Percentiles rank a stretch among this genome's conserved stretches.
Evolutionary conservation across 2,329 filamentous ascomycete species (phyloP).

Genomic region (Clarireedia homoeocarpa): DNA sequence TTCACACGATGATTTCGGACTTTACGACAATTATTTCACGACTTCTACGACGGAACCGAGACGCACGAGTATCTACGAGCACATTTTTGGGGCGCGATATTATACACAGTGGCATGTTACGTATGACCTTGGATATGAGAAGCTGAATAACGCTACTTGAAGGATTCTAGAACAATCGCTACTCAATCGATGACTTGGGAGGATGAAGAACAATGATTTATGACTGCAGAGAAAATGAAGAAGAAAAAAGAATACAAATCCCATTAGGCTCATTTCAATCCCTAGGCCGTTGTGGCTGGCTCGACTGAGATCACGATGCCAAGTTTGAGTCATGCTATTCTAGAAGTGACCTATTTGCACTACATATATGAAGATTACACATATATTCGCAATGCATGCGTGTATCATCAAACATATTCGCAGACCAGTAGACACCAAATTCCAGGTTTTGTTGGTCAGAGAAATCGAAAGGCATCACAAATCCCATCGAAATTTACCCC

Average conservation of each 20-base stretch:
- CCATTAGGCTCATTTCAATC: neutral
- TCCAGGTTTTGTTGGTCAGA: too few relatives aligned
- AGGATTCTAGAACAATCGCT: neutral
- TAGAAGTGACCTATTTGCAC: too few relatives aligned
- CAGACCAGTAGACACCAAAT: too few relatives aligned
- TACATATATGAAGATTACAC: too few relatives aligned
- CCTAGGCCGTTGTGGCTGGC: too few relatives aligned
- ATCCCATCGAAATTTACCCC: too few relatives aligned
- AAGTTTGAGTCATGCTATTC: too few relatives aligned
- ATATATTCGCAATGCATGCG: too few relatives aligned
- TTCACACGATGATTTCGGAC: neutral
- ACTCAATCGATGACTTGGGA: neutral
- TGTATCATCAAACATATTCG: too few relatives aligned
- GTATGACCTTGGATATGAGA: neutral
- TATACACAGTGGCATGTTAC: neutral
- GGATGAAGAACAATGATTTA: neutral
- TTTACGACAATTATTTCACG: neutral
- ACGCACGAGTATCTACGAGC: neutral
- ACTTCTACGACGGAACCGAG: neutral
- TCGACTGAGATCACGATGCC: too few relatives aligned
- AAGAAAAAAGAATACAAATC: neutral
- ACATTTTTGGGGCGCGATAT: neutral
- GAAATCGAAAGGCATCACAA: too few relatives aligned
- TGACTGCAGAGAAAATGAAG: neutral
- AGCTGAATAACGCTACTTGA: neutral